Evolutionary conservation across 148 eudicot genomes (phyloP).

Genomic region (Vaccinium macrocarpon): DNA sequence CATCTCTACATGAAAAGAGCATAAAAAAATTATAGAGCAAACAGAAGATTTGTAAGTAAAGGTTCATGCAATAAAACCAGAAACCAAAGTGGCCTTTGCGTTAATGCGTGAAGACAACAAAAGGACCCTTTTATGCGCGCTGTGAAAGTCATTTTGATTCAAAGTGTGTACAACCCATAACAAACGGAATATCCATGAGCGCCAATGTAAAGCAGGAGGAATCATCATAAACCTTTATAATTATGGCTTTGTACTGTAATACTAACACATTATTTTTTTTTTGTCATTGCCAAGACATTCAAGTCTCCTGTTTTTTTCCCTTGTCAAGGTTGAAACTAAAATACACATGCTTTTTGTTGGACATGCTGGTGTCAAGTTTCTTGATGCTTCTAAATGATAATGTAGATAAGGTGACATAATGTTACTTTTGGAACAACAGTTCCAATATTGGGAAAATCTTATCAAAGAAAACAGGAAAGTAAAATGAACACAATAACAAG

Average conservation of each 20-base stretch:
- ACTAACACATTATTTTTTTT: too few species aligned
- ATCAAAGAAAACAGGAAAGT: neutral
- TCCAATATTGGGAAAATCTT: too few species aligned
- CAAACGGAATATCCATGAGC: neutral
- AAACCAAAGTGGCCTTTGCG: neutral
- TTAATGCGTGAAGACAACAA: neutral
- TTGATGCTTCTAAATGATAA: neutral
- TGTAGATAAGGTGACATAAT: neutral
- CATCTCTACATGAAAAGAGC: neutral
- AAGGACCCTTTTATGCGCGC: neutral
- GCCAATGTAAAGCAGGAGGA: neutral
- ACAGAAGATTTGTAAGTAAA: neutral
- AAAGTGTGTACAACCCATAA: neutral
- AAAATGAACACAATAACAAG: neutral
- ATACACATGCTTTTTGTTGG: neutral
- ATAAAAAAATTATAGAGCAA: neutral
- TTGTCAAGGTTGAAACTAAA: neutral
- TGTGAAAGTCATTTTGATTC: neutral
- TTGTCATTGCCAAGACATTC: neutral
- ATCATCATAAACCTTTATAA: neutral
- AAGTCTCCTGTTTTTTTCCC: neutral
- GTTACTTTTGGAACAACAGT: neutral
- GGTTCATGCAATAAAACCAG: neutral
- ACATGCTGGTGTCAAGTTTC: neutral
- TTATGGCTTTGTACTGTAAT: neutral